phyloP scores from a whole-genome alignment of 2,329 filamentous ascomycete species.

The Ceratocystiopsis minuta region DNA sequence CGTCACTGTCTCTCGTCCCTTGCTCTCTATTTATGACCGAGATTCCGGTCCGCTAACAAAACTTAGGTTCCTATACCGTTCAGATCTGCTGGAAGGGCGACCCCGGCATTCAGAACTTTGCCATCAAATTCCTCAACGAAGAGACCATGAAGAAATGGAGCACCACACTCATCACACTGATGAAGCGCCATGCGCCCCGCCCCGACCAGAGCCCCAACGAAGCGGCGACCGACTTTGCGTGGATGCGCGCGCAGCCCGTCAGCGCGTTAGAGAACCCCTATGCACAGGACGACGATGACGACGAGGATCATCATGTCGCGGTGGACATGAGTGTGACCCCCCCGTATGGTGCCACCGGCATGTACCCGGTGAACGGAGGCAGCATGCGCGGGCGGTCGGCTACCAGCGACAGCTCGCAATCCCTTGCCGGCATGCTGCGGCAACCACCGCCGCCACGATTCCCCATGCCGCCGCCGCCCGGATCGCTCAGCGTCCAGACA shows the following conservation, averaged over 20 bases:
- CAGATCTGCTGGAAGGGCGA: constrained; percentile 99
- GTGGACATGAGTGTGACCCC: too few relatives aligned
- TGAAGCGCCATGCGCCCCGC: constrained; percentile 40
- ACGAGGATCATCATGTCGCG: constrained; percentile 27
- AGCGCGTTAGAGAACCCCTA: constrained; percentile 66
- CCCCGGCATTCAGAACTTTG: constrained; percentile 86
- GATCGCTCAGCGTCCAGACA: constrained; percentile 52
- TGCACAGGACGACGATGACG: constrained; percentile 42
- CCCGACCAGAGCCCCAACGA: constrained; percentile 28
- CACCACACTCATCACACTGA: constrained; percentile 56
- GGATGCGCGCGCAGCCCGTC: constrained; percentile 39
- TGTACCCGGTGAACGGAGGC: constrained; percentile 19
- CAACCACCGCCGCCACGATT: constrained; percentile 50
- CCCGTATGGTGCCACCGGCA: constrained; percentile 13
- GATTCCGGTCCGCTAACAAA: too few relatives aligned
- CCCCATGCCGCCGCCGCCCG: constrained; percentile 40
- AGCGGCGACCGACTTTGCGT: constrained; percentile 57
- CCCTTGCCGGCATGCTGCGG: constrained; percentile 36
- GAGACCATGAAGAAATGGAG: constrained; percentile 91
- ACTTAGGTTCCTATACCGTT: constrained; percentile 69
- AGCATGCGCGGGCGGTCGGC: constrained; percentile 61
- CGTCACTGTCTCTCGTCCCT: constrained; percentile 12
- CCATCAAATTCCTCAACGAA: constrained; percentile 83
- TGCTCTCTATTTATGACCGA: not conserved
- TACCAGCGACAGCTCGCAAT: constrained; percentile 51